Base-by-base conservation (phyloP, 1,139 yeast genomes). In the Candida sp. region DNA sequence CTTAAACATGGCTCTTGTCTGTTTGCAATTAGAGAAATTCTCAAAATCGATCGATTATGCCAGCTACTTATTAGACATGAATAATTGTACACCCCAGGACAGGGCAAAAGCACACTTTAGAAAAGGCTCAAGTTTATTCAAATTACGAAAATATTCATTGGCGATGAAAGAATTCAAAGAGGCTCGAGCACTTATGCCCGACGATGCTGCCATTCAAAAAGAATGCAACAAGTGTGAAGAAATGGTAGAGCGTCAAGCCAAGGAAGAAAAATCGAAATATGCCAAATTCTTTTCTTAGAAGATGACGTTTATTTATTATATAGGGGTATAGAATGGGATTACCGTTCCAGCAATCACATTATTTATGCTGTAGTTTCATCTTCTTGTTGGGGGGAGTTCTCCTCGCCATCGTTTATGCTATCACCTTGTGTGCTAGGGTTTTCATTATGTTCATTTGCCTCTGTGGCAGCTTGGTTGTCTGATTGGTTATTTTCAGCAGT, bases 51-150 rank as follows among this genome's bases (percentile, higher is more conserved):
- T 76, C 5, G 78, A 75, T 46, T 85, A 78, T 56, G 70, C 83
- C 4, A 66, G 74, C 0, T 84, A 68, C 53, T 56, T 84, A 22
- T 55, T 86, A 22, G 91, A 83, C 25, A 63, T 77, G 66, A 70
- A 67, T 19, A 49, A 21, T 41, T 66, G 41, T 49, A 63, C 40
- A 39, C 52, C 15, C 34, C 68, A 39, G 35, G 91, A 85, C 43
- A 63, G 61, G 48, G 84, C 88, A 1, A 86, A 86, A 58, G 82
- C 83, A 0, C 67, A 71, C 45, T 86, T 73, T 57, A 73, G 95
- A 61, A 70, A 73, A 47, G 91, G 87, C 0, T 64, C 70, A 41
- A 75, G 85, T 1, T 63, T 69, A 33, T 47, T 62, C 1, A 70
- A 67, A 4, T 54, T 73, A 47, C 76, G 69, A 23, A 74, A 77